A percentile compares a stretch with the other conserved stretches of the same genome.
Conservation (phyloP, 495 filamentous ascomycete species). For the Penicilliopsis zonata region DNA sequence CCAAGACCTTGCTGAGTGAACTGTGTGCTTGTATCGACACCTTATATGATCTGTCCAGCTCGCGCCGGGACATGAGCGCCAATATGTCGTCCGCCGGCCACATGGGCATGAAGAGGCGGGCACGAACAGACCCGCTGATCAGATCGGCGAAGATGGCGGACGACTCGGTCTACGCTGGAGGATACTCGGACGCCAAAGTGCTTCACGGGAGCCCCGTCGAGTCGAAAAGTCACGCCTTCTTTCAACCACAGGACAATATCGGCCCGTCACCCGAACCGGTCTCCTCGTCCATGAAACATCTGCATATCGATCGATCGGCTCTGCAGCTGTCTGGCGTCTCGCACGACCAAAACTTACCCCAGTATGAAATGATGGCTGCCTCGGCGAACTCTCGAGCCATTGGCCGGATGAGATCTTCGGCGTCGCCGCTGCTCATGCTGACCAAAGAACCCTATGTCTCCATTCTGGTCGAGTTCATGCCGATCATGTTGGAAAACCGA, state of each 20-base stretch:
- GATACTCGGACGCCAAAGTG: conserved; percentile 12
- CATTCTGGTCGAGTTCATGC: conserved; percentile 33
- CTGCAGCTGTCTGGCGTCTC: conserved; percentile 29
- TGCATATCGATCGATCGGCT: conserved; percentile 31
- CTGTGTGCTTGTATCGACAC: conserved; percentile 80
- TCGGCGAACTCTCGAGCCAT: conserved; percentile 35
- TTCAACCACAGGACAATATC: conserved; percentile 6
- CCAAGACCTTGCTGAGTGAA: conserved; percentile 55
- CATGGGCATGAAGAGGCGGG: conserved; percentile 12
- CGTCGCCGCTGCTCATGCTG: conserved; percentile 19
- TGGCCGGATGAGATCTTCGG: conserved; percentile 31
- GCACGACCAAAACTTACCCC: conserved; percentile 32
- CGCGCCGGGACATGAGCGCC: conserved; percentile 41
- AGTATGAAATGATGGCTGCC: conserved; percentile 33
- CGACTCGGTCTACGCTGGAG: conserved; percentile 3
- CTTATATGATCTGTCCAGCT: conserved; percentile 73
- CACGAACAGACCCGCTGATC: conserved; percentile 13
- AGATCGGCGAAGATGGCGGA: conserved; percentile 6
- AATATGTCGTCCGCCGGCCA: conserved; percentile 27
- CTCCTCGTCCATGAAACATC: conserved; percentile 13
- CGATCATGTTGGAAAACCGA: conserved; percentile 27
- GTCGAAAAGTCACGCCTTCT: conserved; percentile 12
- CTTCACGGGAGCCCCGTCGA: conserved; percentile 18
- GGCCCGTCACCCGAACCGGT: conserved; percentile 7
- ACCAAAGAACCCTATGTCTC: conserved; percentile 30